These are phyloP conservation scores for Paecilomyces fulvus DNA, from an alignment of 2,329 filamentous ascomycete species.

Conservation along the genomic window DNA sequence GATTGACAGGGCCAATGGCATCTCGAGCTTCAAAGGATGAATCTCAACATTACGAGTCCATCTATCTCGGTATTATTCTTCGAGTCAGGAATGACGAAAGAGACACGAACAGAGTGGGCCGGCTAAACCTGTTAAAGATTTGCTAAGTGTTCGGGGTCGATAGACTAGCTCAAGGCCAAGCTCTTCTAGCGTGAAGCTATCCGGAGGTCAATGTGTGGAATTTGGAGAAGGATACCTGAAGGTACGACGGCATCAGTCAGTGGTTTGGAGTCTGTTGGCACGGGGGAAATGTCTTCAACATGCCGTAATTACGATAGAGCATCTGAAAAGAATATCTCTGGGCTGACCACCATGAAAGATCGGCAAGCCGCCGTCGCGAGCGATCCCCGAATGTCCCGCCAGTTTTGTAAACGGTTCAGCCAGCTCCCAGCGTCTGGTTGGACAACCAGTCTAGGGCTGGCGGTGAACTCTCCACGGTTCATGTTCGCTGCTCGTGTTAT, in stretches of 20 bases:
- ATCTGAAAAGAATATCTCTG: background rate
- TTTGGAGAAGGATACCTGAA: background rate
- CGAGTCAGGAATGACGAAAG: background rate
- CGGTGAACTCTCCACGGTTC: constrained; percentile 3
- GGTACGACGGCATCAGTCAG: background rate
- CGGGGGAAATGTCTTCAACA: background rate
- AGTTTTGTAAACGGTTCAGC: background rate
- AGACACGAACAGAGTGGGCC: background rate
- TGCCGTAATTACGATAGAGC: background rate
- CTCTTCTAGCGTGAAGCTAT: background rate
- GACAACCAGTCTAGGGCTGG: background rate
- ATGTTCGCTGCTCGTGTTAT: background rate
- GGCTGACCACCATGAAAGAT: background rate
- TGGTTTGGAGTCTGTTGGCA: background rate
- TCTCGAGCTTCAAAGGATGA: background rate
- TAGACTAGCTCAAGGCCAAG: background rate
- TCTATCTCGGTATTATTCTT: background rate
- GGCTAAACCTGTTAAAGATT: background rate
- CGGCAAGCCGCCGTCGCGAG: background rate
- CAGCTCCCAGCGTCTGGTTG: background rate
- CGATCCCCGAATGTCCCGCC: background rate
- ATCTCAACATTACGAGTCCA: background rate
- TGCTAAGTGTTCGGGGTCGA: background rate
- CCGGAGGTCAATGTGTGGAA: background rate
- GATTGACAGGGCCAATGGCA: background rate